These are phyloP conservation scores for Leccinum arenicola DNA, from an alignment of 768 basidiomycete genomes.

Conservation along the genomic window DNA sequence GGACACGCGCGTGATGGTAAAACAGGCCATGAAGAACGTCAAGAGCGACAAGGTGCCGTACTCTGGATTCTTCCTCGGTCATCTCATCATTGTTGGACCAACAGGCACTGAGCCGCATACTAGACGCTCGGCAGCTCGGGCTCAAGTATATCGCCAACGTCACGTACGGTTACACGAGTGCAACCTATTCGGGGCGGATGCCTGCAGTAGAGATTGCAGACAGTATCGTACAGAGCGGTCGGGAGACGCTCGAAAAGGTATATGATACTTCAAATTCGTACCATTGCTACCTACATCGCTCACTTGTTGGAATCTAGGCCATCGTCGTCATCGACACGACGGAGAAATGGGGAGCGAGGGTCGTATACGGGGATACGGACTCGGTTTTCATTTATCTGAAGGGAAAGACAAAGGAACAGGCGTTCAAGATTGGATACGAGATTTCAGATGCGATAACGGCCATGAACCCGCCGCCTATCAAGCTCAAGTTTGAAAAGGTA, in stretches of 20 bases:
- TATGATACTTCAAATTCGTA: slow-evolving; percentile 4
- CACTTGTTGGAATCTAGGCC: slow-evolving; percentile 48
- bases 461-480: slow-evolving; percentile 85
- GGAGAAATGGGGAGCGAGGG: slow-evolving; percentile 84
- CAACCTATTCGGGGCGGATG: slow-evolving; percentile 95
- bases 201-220: slow-evolving; percentile 98
- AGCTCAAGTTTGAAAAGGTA: slow-evolving; percentile 98
- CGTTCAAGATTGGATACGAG: slow-evolving; percentile 89
- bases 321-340: slow-evolving; percentile 74
- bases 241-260: slow-evolving; percentile 94
- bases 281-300: neutral
- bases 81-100: neutral
- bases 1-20: slow-evolving; percentile 97
- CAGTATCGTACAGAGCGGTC: slow-evolving; percentile 93
- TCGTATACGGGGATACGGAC: slow-evolving; percentile 98
- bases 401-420: slow-evolving; percentile 90
- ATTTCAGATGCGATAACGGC: slow-evolving; percentile 87
- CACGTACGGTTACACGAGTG: slow-evolving; percentile 95
- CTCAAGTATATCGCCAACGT: slow-evolving; percentile 94
- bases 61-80: no score
- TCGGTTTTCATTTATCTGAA: slow-evolving; percentile 90
- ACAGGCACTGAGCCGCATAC: slow-evolving; percentile 68
- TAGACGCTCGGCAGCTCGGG: slow-evolving; percentile 90
- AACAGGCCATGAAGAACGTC: slow-evolving; percentile 88
- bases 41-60: slow-evolving; percentile 66